Conservation (phyloP, 176 grass and related monocot species). For the Bolboschoenus planiculmis region DNA sequence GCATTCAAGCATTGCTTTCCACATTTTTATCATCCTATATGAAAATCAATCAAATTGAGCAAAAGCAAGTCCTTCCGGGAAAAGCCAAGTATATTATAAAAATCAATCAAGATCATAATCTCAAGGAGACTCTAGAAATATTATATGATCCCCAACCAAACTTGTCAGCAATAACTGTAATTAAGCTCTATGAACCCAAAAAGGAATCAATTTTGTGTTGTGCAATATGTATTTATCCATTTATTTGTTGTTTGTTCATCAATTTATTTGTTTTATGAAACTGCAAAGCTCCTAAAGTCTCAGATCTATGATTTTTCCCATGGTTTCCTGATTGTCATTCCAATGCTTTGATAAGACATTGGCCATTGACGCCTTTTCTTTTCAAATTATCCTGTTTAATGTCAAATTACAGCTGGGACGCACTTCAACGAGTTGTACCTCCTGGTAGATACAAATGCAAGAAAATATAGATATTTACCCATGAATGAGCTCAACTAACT, state of each 20-base stretch:
- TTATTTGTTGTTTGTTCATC: not conserved
- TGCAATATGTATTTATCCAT: not conserved
- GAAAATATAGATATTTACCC: slow-evolving; percentile 39
- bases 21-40: slow-evolving; percentile 87
- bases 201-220: not conserved
- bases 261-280: not conserved
- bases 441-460: not conserved
- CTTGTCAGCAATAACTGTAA: not conserved
- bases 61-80: not conserved
- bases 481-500: slow-evolving; percentile 85
- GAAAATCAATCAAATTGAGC: not conserved
- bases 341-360: not conserved
- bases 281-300: not conserved
- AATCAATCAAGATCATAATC: not conserved
- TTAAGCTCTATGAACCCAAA: not conserved
- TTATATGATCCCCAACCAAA: not conserved
- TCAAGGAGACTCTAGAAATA: not conserved
- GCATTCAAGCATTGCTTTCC: slow-evolving; percentile 92
- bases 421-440: not conserved
- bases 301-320: not conserved
- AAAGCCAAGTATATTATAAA: not conserved
- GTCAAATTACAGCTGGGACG: not conserved
- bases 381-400: not conserved
- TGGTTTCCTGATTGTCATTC: not conserved
- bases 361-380: not conserved